These are phyloP conservation scores for Harrya chromipes DNA, from an alignment of 768 basidiomycete species.

Conservation along the genomic window DNA sequence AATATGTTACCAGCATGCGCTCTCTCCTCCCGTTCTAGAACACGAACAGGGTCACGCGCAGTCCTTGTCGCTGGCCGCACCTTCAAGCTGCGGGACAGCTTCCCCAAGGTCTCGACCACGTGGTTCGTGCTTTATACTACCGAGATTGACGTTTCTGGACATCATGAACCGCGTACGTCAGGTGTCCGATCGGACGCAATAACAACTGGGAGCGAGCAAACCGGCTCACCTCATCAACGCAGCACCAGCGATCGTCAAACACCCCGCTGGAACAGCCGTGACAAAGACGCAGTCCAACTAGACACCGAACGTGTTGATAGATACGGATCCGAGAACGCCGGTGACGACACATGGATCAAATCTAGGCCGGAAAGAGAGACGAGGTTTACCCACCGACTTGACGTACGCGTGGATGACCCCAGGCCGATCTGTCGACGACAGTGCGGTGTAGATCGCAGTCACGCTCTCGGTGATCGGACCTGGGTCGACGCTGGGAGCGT, in stretches of 20 bases:
- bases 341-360: too few relatives aligned
- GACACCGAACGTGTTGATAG: too few relatives aligned
- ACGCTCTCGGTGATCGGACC: conserved; percentile 6
- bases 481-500: conserved; percentile 9
- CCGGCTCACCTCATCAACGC: conserved; percentile 6
- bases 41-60: too few relatives aligned
- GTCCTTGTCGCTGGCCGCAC: too few relatives aligned
- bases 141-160: conserved; percentile 6
- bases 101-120: neutral
- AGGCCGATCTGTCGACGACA: conserved; percentile 1
- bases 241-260: conserved; percentile 9
- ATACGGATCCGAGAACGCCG: too few relatives aligned
- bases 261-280: conserved; percentile 9
- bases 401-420: conserved; percentile 13
- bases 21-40: too few relatives aligned
- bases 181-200: too few relatives aligned
- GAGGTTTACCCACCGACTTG: conserved; percentile 4
- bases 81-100: too few relatives aligned
- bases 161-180: too few relatives aligned
- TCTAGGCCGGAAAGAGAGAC: neutral
- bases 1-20: too few relatives aligned
- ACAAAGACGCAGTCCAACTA: conserved; percentile 14
- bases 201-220: too few relatives aligned
- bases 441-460: conserved; percentile 6
- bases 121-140: too few relatives aligned